These are phyloP conservation scores for Tetramitus jugosus DNA, from an alignment of 208 protist genomes.

Conservation along the genomic window DNA sequence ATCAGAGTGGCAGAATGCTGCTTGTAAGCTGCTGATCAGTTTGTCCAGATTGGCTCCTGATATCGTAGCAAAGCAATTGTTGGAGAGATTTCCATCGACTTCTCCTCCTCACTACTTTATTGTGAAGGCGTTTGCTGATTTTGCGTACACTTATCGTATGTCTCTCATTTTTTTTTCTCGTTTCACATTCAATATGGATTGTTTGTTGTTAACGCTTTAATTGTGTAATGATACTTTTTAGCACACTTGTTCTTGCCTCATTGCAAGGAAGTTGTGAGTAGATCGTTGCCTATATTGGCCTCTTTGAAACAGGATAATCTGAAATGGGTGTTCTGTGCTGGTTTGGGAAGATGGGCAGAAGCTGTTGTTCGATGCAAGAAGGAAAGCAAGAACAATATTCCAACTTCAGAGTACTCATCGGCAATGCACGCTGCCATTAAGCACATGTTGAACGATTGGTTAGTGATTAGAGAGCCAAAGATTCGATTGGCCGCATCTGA, in stretches of 20 bases:
- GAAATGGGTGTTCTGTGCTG: constrained; percentile 16
- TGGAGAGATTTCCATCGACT: constrained; percentile 6
- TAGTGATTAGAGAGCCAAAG: not conserved
- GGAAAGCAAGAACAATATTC: not conserved
- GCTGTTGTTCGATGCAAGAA: not conserved
- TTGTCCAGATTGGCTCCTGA: not conserved
- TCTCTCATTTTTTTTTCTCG: not conserved
- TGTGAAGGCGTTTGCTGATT: constrained; percentile 1
- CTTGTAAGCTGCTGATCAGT: constrained; percentile 7
- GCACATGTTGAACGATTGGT: not conserved
- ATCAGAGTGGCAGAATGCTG: constrained; percentile 7
- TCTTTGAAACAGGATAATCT: constrained; percentile 17
- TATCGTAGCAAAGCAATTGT: not conserved
- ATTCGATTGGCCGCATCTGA: not conserved
- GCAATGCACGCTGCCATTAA: not conserved
- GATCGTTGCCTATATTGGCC: constrained; percentile 6
- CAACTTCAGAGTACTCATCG: not conserved
- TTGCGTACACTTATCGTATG: constrained; percentile 3
- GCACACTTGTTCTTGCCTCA: not conserved
- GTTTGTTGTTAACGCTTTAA: not conserved
- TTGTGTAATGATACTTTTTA: too few relatives aligned
- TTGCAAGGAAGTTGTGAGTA: constrained; percentile 5
- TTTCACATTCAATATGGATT: not conserved
- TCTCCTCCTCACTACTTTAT: constrained; percentile 19
- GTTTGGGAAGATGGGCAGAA: not conserved